Conservation (phyloP, 2,329 filamentous ascomycete species). For the Fusarium nygamai region DNA sequence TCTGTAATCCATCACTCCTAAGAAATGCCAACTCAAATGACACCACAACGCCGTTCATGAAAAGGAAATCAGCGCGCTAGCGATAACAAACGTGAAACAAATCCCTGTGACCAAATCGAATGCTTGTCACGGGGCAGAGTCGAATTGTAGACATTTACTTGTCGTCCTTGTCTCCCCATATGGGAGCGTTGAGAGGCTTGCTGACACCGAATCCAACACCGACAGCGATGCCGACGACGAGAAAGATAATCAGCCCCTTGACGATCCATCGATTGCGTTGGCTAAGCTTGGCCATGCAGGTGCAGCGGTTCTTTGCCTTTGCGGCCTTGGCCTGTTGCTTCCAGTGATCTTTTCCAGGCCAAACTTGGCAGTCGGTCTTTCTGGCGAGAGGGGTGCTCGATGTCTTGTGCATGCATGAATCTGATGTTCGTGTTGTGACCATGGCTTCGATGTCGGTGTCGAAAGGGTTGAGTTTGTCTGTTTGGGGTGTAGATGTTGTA, state of each 20-base stretch:
- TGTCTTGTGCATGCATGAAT: slow-evolving; percentile 47
- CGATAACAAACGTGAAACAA: slow-evolving; percentile 24
- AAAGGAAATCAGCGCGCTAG: slow-evolving; percentile 36
- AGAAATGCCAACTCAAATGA: slow-evolving; percentile 29
- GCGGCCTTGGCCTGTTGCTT: slow-evolving; percentile 67
- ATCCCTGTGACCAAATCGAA: not conserved
- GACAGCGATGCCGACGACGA: slow-evolving; percentile 64
- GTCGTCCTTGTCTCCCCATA: slow-evolving; percentile 58
- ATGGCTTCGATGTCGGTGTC: slow-evolving; percentile 68
- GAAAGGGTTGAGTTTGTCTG: slow-evolving; percentile 61
- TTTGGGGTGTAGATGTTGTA: slow-evolving; percentile 57
- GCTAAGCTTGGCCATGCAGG: slow-evolving; percentile 63
- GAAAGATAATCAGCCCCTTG: slow-evolving; percentile 54
- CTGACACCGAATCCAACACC: slow-evolving; percentile 69
- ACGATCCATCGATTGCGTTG: slow-evolving; percentile 65
- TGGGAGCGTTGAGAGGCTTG: slow-evolving; percentile 67
- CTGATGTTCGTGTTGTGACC: slow-evolving; percentile 47
- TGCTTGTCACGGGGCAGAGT: not conserved
- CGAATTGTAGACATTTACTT: slow-evolving; percentile 2
- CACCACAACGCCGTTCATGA: slow-evolving; percentile 46
- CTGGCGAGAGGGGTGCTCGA: slow-evolving; percentile 43
- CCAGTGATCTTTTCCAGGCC: slow-evolving; percentile 70
- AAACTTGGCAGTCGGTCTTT: slow-evolving; percentile 63
- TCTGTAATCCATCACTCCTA: slow-evolving; percentile 42
- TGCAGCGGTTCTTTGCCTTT: slow-evolving; percentile 62